These are phyloP conservation scores for Neofusicoccum sp. DNA, from an alignment of 2,329 filamentous ascomycete genomes.

Conservation along the genomic window DNA sequence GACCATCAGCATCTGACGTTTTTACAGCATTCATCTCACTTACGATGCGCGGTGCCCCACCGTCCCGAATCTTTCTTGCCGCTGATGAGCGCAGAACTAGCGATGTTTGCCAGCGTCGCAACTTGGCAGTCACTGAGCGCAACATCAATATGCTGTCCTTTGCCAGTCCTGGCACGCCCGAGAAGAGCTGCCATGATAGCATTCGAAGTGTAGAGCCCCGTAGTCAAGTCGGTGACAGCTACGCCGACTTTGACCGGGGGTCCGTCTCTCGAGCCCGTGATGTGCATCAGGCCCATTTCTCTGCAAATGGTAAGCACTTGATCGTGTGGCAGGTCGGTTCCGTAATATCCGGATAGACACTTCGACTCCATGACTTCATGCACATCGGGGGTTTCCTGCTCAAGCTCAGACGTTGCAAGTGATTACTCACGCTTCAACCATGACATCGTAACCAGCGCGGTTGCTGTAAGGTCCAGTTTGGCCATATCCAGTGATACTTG, in stretches of 20 bases:
- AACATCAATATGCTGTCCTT: constrained; percentile 90
- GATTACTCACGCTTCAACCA: constrained; percentile 77
- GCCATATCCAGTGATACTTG: constrained; percentile 95
- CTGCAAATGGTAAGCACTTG: constrained; percentile 33
- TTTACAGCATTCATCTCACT: constrained; percentile 29
- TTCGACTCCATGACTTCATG: no score
- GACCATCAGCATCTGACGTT: constrained; percentile 23
- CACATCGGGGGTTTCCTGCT: background rate
- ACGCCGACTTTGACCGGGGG: constrained; percentile 97
- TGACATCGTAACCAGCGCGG: constrained; percentile 95
- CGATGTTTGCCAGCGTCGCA: constrained; percentile 92
- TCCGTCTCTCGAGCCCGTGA: constrained; percentile 85
- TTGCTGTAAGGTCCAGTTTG: constrained; percentile 89
- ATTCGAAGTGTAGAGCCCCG: constrained; percentile 92
- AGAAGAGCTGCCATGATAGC: constrained; percentile 92
- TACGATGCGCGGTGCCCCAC: constrained; percentile 96
- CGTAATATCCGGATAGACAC: no score
- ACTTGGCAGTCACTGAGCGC: constrained; percentile 93
- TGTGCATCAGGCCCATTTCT: constrained; percentile 98
- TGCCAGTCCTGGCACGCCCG: constrained; percentile 71
- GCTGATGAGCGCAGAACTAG: constrained; percentile 86
- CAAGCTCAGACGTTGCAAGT: background rate
- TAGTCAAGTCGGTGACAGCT: constrained; percentile 93
- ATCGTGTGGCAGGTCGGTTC: background rate
- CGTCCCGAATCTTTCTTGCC: constrained; percentile 84